These are phyloP conservation scores for Pleomassaria siparia DNA, from an alignment of 2,329 filamentous ascomycete genomes.

Conservation along the genomic window DNA sequence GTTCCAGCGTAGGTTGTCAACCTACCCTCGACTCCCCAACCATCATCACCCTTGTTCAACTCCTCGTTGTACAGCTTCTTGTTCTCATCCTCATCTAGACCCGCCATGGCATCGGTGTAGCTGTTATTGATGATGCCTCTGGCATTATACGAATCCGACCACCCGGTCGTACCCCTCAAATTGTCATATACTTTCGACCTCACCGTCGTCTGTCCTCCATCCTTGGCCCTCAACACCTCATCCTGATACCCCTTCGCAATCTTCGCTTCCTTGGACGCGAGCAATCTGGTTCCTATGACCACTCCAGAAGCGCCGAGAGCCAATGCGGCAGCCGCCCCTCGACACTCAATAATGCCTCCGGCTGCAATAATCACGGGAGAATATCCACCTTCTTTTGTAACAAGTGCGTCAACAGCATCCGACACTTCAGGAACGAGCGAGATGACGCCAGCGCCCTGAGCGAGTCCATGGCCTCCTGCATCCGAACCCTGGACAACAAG, in stretches of 20 bases:
- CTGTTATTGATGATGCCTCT: constrained; percentile 61
- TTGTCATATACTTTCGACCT: constrained; percentile 56
- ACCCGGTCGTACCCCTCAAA: constrained; percentile 58
- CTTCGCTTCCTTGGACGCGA: constrained; percentile 54
- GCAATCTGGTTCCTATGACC: constrained; percentile 65
- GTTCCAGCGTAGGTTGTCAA: constrained; percentile 66
- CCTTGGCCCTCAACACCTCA: constrained; percentile 49
- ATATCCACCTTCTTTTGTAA: constrained; percentile 4
- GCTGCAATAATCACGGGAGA: constrained; percentile 54
- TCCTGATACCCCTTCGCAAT: constrained; percentile 51
- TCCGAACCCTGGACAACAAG: constrained; percentile 65
- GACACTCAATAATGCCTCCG: constrained; percentile 61
- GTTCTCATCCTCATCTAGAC: constrained; percentile 48
- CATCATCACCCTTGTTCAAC: constrained; percentile 52
- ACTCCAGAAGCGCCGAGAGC: constrained; percentile 56
- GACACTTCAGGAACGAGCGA: constrained; percentile 60
- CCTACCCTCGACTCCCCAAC: constrained; percentile 53
- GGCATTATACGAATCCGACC: constrained; percentile 60
- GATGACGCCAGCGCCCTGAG: constrained; percentile 56
- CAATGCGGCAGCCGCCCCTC: constrained; percentile 58
- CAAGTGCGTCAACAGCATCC: constrained; percentile 46
- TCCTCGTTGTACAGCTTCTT: constrained; percentile 51
- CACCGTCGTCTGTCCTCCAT: constrained; percentile 56
- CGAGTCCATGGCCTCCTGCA: constrained; percentile 65
- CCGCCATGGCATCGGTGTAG: constrained; percentile 44